Evolutionary conservation across 441 rosid genomes (phyloP), one percentile per base, ranked within the genome.

Genomic region (Brassica hybrid): DNA sequence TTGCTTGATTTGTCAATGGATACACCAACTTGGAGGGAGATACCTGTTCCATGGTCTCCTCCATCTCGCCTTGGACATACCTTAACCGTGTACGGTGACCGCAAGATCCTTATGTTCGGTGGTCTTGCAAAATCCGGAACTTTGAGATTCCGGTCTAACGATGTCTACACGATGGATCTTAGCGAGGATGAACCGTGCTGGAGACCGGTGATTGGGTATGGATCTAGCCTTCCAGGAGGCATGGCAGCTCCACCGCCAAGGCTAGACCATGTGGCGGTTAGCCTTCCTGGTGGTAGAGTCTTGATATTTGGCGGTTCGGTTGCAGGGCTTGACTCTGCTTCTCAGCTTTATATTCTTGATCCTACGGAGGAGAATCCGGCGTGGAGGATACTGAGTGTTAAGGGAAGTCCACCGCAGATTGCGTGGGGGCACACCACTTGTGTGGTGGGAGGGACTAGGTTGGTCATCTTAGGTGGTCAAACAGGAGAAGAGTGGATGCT

Each of bases 361-460:
- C 99, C 99, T 6, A 89, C 93, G 0, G 99, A 95, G 56, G 99
- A 95, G 65, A 88, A 87, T 69, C 99, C 98, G 4, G 87, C 98
- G 3, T 95, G 97, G 99, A 89, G 99, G 80, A 84, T 91, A 78
- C 79, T 95, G 65, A 93, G 91, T 81, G 94, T 95, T 17, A 92
- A 93, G 0, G 99, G 99, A 57, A 79, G 91, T 57, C 94, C 98
- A 7, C 98, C 98, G 2, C 76, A 94, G 76, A 89, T 93, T 82
- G 98, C 99, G 38, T 95, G 99, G 99, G 99, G 99, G 58, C 99
- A 95, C 72, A 90, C 94, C 38, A 95, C 98, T 1, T 93, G 98
- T 85, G 97, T 95, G 34, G 98, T 95, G 2, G 99, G 97, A 36
- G 99, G 99, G 65, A 95, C 99, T 6, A 84, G 97, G 67, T n/a